These are phyloP conservation scores for Trichoderma breve DNA, from an alignment of 2,329 filamentous ascomycete species.

Conservation along the genomic window DNA sequence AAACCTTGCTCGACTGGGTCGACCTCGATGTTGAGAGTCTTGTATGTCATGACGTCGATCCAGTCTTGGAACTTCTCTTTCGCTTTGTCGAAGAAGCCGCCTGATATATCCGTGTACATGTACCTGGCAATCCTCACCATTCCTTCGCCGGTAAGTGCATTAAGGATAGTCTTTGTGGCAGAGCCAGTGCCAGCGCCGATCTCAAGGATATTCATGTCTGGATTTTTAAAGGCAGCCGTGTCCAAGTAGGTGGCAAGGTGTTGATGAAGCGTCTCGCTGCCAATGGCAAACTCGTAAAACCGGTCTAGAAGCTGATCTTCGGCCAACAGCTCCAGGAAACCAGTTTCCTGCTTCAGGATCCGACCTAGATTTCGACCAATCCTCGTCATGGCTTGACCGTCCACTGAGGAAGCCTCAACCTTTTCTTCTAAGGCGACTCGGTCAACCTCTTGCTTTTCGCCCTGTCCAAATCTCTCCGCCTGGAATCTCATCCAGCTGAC, in stretches of 20 bases:
- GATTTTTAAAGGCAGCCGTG: background rate
- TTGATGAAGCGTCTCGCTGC: background rate
- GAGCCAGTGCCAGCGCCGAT: background rate
- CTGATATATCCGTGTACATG: background rate
- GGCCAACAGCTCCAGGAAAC: background rate
- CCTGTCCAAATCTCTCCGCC: background rate
- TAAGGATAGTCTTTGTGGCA: background rate
- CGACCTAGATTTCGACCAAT: background rate
- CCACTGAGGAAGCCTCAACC: background rate
- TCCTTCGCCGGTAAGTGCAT: background rate
- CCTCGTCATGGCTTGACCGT: background rate
- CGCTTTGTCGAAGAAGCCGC: background rate
- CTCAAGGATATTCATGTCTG: background rate
- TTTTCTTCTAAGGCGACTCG: background rate
- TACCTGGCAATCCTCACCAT: background rate
- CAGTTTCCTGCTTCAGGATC: background rate
- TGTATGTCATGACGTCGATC: background rate
- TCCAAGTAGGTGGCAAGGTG: background rate
- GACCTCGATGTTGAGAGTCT: background rate
- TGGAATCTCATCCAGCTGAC: background rate
- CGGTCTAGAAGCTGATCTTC: background rate
- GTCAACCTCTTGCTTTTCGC: background rate
- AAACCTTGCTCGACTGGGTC: background rate
- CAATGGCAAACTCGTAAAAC: background rate
- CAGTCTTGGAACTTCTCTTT: background rate